Evolutionary conservation across 148 eudicot genomes (phyloP), one percentile per base, ranked within the genome.

Genomic region (Nepenthes mirabilis): DNA sequence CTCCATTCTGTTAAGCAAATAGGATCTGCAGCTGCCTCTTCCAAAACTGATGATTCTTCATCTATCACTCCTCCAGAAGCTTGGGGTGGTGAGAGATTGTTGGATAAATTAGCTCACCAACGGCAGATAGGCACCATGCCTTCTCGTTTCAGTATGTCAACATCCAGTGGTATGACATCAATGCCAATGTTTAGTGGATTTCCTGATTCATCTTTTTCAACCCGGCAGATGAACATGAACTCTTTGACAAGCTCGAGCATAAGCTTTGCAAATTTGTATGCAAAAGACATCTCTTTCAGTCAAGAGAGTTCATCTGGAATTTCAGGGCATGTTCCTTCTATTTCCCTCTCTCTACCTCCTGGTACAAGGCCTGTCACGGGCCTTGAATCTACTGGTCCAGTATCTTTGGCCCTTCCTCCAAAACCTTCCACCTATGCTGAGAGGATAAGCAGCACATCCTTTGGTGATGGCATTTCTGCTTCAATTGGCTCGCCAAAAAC

Each of bases 11-110:
- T 74, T 53, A 61, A 77, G 32, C 77, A 79, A 50, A 51, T 75
- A 70, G 71, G 71, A 64, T 71, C 90, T 35, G 72, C 83, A 60
- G 75, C 88, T 13, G 60, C 48, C 62, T 65, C 87, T 65, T 72
- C 81, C 59, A 84, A 61, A 62, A 65, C 70, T 52, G 80, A 80
- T 57, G 95, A 80, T 68, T 62, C 81, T 53, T 74, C 96, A 57
- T 77, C 85, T 53, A 78, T 82, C 55, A 89, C 95, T 70, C 98
- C 91, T 70, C 98, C 96, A 47, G 98, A 91, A 80, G 87, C 97
- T 71, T 87, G 95, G 95, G 91, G 93, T 55, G 94, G 91, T 58
- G 90, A 83, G 70, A 79, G 82, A 70, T 59, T 82, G 59, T 60
- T 86, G 12, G 93, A 87, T 60, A 91, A 83, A 77, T 69, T 83